Conservation (phyloP, 2,329 filamentous ascomycete genomes). For the Huntiella bhutanensis region DNA sequence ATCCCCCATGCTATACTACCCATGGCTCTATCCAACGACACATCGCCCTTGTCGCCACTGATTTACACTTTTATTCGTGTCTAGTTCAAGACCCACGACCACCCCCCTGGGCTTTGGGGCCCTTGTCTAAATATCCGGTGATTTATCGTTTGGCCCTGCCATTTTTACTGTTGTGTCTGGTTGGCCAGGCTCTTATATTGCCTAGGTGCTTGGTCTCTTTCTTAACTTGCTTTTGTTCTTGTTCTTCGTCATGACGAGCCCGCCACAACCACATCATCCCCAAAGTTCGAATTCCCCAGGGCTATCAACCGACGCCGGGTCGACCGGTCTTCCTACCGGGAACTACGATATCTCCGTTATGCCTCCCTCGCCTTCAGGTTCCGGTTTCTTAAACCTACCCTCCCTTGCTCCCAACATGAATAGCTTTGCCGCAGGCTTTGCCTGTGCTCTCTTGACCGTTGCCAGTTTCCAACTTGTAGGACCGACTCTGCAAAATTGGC, state of each 20-base stretch:
- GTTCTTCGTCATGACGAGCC: conserved; percentile 24
- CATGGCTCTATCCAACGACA: too few species aligned
- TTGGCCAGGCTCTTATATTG: background rate
- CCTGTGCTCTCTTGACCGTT: conserved; percentile 53
- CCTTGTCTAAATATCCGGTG: too few species aligned
- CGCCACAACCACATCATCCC: conserved; percentile 66
- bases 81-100: too few species aligned
- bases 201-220: background rate
- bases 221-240: background rate
- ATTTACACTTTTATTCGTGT: too few species aligned
- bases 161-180: too few species aligned
- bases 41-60: too few species aligned
- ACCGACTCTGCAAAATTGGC: conserved; percentile 57
- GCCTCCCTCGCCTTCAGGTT: conserved; percentile 73
- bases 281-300: conserved; percentile 63
- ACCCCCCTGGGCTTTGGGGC: too few species aligned
- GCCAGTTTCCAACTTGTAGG: conserved; percentile 54
- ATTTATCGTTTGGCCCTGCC: too few species aligned
- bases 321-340: conserved; percentile 56
- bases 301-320: conserved; percentile 19
- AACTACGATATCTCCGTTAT: conserved; percentile 98
- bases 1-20: too few species aligned
- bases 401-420: conserved; percentile 72
- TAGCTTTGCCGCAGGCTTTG: conserved; percentile 78
- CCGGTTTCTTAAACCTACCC: conserved; percentile 85